These are phyloP conservation scores for Saccharomycopsis sp. DNA, from an alignment of 805 yeast genomes.

Conservation along the genomic window DNA sequence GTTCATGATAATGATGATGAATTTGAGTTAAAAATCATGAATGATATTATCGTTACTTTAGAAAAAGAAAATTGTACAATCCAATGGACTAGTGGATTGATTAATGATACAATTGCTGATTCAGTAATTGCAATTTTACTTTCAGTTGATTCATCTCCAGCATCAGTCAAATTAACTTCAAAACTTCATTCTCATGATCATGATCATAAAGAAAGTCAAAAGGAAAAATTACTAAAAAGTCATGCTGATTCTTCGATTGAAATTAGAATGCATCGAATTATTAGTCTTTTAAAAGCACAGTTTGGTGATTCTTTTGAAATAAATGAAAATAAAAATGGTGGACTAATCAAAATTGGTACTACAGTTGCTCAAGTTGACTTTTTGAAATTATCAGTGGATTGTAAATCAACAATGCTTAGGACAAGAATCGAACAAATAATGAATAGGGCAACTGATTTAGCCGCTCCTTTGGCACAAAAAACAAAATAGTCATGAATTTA, in stretches of 20 bases:
- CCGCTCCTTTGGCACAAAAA: constrained; percentile 60
- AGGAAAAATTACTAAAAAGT: background rate
- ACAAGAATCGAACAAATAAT: constrained; percentile 78
- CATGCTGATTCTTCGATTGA: constrained; percentile 27
- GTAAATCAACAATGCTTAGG: constrained; percentile 64
- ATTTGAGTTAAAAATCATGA: constrained; percentile 51
- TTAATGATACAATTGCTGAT: constrained; percentile 92
- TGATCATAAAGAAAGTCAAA: constrained; percentile 17
- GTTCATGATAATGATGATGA: constrained; percentile 45
- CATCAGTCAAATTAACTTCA: constrained; percentile 82
- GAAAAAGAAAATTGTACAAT: constrained; percentile 46
- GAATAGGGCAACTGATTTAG: constrained; percentile 65
- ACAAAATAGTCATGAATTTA: background rate
- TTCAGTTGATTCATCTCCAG: constrained; percentile 90
- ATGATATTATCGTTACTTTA: constrained; percentile 42
- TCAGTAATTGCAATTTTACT: constrained; percentile 81
- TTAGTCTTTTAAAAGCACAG: constrained; percentile 63
- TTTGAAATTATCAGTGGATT: constrained; percentile 51
- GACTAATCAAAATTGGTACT: constrained; percentile 62
- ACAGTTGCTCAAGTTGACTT: constrained; percentile 63
- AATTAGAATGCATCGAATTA: constrained; percentile 42
- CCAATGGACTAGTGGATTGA: constrained; percentile 84
- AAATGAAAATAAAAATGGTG: constrained; percentile 34
- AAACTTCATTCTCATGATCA: constrained; percentile 37
- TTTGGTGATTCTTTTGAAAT: constrained; percentile 68